phyloP scores from a whole-genome alignment of 1,284 basidiomycete genomes.

The Tetrapyrgos nigripes region DNA sequence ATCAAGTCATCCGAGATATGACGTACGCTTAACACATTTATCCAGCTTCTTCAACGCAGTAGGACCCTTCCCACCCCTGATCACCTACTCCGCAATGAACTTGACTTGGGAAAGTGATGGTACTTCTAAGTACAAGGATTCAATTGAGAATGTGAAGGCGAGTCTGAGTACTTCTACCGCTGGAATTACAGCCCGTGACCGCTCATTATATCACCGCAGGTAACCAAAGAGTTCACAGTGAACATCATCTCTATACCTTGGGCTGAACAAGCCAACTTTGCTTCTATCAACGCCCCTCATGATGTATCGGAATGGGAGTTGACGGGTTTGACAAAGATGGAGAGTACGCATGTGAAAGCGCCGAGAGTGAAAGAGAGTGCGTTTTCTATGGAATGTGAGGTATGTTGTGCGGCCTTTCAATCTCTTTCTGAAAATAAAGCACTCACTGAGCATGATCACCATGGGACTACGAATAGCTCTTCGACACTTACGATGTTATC shows the following conservation, averaged over 20 bases:
- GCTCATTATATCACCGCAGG: conserved; percentile 14
- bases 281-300: conserved; percentile 63
- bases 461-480: no score
- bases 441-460: no score
- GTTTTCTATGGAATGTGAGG: conserved; percentile 74
- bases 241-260: conserved; percentile 79
- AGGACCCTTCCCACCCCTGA: conserved; percentile 58
- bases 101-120: no score
- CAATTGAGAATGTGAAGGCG: conserved; percentile 61
- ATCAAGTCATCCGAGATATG: no score
- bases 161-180: no score
- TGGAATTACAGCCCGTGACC: no score
- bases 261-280: conserved; percentile 67
- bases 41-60: conserved; percentile 45
- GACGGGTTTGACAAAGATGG: conserved; percentile 64
- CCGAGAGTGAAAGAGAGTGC: conserved; percentile 75
- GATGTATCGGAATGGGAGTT: conserved; percentile 71
- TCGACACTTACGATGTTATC: conserved; percentile 51
- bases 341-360: conserved; percentile 60
- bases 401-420: not conserved
- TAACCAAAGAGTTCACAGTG: conserved; percentile 65
- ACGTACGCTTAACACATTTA: not conserved
- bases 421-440: no score
- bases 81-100: conserved; percentile 63
- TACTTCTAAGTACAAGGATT: conserved; percentile 54